Evolutionary conservation across 306 rosid species (phyloP), one percentile per base, ranked within the genome.

Genomic region (Vicia sativa): DNA sequence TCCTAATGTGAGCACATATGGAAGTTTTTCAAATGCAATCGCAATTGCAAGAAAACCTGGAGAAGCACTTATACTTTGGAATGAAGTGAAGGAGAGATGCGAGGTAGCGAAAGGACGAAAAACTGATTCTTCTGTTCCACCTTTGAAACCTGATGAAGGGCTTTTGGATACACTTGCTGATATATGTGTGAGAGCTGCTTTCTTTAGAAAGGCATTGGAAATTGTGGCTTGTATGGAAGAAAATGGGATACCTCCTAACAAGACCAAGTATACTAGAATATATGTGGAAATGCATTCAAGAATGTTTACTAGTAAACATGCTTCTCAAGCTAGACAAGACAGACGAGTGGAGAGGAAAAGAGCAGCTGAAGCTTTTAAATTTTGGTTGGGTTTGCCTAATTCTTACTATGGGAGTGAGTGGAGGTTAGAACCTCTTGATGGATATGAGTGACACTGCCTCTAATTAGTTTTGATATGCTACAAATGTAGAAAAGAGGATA

Each of bases 201-300:
- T 92, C 81, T 92, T 92, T 48, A 87, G 65, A 71, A n/a, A n/a
- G n/a, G n/a, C n/a, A n/a, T n/a, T n/a, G n/a, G n/a, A n/a, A n/a
- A n/a, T n/a, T n/a, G n/a, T 88, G 87, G 98, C 98, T 41, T 92
- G 98, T 77, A 92, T 92, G 98, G 98, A 92, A 79, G 96, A 92
- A 81, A 73, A 92, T 79, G 93, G 93, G 13, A 92, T 92, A 58
- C 38, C 98, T 42, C 98, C 98, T 0, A 87, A 92, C 60, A 92
- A 92, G 91, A 92, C 93, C 55, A 92, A 92, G 85, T 90, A 60
- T 79, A 87, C 88, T 69, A 81, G 89, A 80, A 87, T 92, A 66
- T 92, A 92, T n/a, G 98, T 92, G 80, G 98, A 90, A 79, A 90
- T 92, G 98, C 98, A 90, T 74, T 92, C 98, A 3, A 92, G 91